Evolutionary conservation across 176 grass and related monocot species (phyloP), one percentile per base, ranked within the genome.

Genomic region (Hsuehochloa calcarea): DNA sequence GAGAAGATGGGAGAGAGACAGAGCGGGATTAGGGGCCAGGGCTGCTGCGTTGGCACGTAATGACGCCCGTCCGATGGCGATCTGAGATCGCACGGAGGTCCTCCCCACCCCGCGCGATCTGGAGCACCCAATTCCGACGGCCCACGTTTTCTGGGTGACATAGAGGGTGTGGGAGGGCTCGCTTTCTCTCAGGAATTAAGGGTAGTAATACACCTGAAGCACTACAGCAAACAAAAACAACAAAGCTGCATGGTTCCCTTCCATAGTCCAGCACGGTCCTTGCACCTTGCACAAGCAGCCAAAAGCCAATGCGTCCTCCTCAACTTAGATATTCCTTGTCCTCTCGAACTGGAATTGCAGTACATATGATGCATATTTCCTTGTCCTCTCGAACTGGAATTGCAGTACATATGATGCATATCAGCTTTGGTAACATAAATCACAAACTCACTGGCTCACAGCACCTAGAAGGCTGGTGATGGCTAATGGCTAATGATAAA

Each of bases 401-500:
- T 68, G 78, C 60, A 58, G 17, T 37, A 76, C 20, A 25, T 23
- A 76, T 39, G 62, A 61, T 76, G 26, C 40, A 61, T 59, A 75
- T 59, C 49, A 27, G 20, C 62, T 47, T 75, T 68, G 39, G 27
- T 43, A 41, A 52, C 17, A 75, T 69, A 26, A 14, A 38, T 47
- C 68, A 80, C 61, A 77, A 12, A 22, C 35, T 68, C 58, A 82
- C 22, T 31, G 14, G 46, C 12, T 39, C 14, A 47, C 45, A 84
- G 26, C n/a, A 43, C 37, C 70, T 62, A 69, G 29, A 75, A 70
- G 63, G 52, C 35, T 43, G 64, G 47, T 27, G 68, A 68, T 60
- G 77, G 77, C 16, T 74, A 65, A 46, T 77, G 78, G 77, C 16
- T 74, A 65, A 46, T 70, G 78, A 82, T 82, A 65, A 35, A 77